phyloP scores from a whole-genome alignment of 2,329 filamentous ascomycete species.

The Botryosphaeria dothidea region DNA sequence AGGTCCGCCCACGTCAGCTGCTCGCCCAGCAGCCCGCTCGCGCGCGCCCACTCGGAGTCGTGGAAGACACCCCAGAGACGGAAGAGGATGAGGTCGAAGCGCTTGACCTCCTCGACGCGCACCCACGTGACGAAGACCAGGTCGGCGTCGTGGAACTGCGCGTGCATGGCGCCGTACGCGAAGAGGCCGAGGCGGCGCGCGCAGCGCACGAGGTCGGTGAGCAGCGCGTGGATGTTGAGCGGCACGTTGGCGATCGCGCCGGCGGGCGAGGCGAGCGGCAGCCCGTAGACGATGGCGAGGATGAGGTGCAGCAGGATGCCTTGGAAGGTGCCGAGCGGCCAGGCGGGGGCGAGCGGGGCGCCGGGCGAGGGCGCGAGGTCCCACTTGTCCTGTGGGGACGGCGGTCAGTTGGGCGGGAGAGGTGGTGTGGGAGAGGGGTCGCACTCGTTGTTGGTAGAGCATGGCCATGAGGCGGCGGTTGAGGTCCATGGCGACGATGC shows the following conservation, averaged over 20 bases:
- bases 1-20: not conserved
- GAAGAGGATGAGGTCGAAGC: not conserved
- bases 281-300: not conserved
- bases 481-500: not conserved
- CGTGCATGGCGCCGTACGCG: not conserved
- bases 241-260: not conserved
- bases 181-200: not conserved
- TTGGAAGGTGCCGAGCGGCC: constrained; percentile 13
- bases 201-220: not conserved
- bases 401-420: not conserved
- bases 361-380: not conserved
- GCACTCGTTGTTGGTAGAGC: constrained; percentile 2
- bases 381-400: not conserved
- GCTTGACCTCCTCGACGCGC: constrained; percentile 7
- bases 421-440: not conserved
- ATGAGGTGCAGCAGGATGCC: constrained; percentile 11
- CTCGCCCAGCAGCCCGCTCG: not conserved
- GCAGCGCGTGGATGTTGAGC: not conserved
- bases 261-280: constrained; percentile 1
- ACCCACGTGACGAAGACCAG: not conserved
- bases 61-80: not conserved
- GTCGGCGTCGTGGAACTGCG: not conserved
- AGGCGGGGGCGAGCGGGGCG: not conserved
- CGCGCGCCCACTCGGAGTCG: not conserved
- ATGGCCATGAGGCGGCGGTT: not conserved